phyloP scores from a whole-genome alignment of 2,329 filamentous ascomycete species.

The Cladosporium sp. region DNA sequence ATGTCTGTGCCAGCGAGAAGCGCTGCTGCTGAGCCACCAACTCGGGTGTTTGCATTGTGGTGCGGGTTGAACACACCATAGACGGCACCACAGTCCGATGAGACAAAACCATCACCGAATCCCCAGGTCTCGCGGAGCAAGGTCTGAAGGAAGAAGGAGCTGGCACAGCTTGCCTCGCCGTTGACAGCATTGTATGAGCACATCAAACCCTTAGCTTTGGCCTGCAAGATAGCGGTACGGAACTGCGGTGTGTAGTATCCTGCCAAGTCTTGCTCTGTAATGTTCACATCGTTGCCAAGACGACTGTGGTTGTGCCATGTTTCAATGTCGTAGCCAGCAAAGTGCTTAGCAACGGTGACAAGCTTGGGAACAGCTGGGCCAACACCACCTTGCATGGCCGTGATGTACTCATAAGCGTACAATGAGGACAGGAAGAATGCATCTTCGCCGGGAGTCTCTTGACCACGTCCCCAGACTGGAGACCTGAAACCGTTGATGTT shows the following conservation, averaged over 20 bases:
- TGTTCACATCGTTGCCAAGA: constrained; percentile 52
- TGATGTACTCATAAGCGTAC: constrained; percentile 27
- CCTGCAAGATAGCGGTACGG: constrained; percentile 42
- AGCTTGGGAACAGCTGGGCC: constrained; percentile 33
- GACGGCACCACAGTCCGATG: constrained; percentile 60
- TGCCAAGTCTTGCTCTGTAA: constrained; percentile 53
- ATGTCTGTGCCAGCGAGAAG: constrained; percentile 50
- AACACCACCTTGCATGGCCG: constrained; percentile 31
- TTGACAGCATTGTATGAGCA: constrained; percentile 58
- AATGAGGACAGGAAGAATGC: constrained; percentile 22
- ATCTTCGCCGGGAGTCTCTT: constrained; percentile 37
- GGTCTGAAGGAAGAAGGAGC: constrained; percentile 56
- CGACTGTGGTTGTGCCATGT: constrained; percentile 22
- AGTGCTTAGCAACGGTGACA: constrained; percentile 45
- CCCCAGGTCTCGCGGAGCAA: constrained; percentile 60
- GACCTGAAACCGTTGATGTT: constrained; percentile 44
- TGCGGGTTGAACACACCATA: constrained; percentile 51
- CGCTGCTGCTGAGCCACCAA: constrained; percentile 43
- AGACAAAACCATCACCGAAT: constrained; percentile 54
- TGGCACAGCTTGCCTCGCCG: constrained; percentile 58
- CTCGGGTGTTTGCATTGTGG: constrained; percentile 35
- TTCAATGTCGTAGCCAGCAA: constrained; percentile 32
- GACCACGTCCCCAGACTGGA: constrained; percentile 23
- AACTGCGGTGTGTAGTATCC: constrained; percentile 66
- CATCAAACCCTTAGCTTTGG: constrained; percentile 47